Conservation (phyloP, 371 early-diverging fungal genomes). For the Rhizopus stolonifer region DNA sequence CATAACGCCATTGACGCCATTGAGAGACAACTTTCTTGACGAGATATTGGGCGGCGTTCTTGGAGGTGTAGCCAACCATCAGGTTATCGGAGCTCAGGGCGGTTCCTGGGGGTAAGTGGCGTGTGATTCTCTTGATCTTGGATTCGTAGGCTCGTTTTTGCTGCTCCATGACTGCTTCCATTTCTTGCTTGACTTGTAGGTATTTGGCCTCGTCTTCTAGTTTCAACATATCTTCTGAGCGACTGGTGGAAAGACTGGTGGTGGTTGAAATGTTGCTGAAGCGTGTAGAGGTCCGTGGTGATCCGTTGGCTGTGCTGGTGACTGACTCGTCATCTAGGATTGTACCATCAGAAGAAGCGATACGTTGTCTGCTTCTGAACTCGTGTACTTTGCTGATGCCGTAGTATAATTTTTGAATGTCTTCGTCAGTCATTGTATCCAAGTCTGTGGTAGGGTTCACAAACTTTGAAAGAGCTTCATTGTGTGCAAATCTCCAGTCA, state of each 20-base stretch:
- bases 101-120: constrained; percentile 39
- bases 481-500: constrained; percentile 78
- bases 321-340: constrained; percentile 27
- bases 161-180: constrained; percentile 47
- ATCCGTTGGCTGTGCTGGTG: constrained; percentile 8
- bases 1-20: constrained; percentile 65
- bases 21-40: constrained; percentile 23
- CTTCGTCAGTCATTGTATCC: constrained; percentile 49
- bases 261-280: constrained; percentile 34
- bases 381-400: constrained; percentile 50
- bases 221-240: constrained; percentile 46
- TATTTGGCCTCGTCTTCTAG: constrained; percentile 34
- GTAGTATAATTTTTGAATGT: constrained; percentile 53
- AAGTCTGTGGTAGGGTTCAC: constrained; percentile 38
- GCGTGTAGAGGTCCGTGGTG: constrained; percentile 19
- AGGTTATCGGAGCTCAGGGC: constrained; percentile 33
- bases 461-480: constrained; percentile 61
- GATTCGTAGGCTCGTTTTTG: constrained; percentile 54
- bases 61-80: constrained; percentile 31
- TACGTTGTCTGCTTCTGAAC: constrained; percentile 45
- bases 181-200: constrained; percentile 48
- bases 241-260: constrained; percentile 15
- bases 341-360: constrained; percentile 40
- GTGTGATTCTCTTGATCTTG: constrained; percentile 47
- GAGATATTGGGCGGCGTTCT: constrained; percentile 41